Base-by-base conservation (phyloP, 306 rosid genomes). In the Cicer chorassanicum region DNA sequence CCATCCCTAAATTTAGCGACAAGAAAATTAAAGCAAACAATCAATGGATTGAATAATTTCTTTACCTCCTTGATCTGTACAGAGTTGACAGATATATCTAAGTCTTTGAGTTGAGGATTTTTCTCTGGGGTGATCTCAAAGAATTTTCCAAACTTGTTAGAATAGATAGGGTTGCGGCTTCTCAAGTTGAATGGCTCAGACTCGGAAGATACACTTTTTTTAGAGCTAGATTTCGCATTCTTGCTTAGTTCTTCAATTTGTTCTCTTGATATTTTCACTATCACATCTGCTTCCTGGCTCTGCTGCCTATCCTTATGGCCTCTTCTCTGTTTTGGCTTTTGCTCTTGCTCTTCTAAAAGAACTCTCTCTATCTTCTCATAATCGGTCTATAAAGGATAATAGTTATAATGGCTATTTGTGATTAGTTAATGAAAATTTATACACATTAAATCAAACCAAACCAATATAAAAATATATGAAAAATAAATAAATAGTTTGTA, bases 161-260 rank as follows among this genome's bases (percentile, higher is more conserved):
- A 66, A 56, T 51, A 77, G 19, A 60, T 46, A 3, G 80, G 79
- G 0, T 0, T 0, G 14, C 18, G 4, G 46, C 19, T 21, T 73
- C 65, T 73, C 73, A 76, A 45, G 62, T 80, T 84, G 67, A 84
- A 51, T 9, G 84, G 87, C 2, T 59, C 29, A 9, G 51, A 14
- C 16, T 69, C 10, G 0, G 80, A 60, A 1, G 50, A 18, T 3
- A 0, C 5, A 8, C 41, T 69, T 54, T 6, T 70, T n/a, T 2
- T 40, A 1, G 73, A 56, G 63, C 77, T 61, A 0, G 80, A 46
- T 41, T 72, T 36, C 1, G 80, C 87, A 13, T 65, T 39, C 1
- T 0, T 56, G 15, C 60, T 73, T 1, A 84, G 0, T 68, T 81
- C 65, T 5, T 29, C 44, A n/a, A 81, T 29, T 4, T 64, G 81